A percentile compares a stretch with the other conserved stretches of the same genome.
These are phyloP conservation scores for Phialemonium atrogriseum DNA, from an alignment of 2,329 filamentous ascomycete species.

Conservation along the genomic window DNA sequence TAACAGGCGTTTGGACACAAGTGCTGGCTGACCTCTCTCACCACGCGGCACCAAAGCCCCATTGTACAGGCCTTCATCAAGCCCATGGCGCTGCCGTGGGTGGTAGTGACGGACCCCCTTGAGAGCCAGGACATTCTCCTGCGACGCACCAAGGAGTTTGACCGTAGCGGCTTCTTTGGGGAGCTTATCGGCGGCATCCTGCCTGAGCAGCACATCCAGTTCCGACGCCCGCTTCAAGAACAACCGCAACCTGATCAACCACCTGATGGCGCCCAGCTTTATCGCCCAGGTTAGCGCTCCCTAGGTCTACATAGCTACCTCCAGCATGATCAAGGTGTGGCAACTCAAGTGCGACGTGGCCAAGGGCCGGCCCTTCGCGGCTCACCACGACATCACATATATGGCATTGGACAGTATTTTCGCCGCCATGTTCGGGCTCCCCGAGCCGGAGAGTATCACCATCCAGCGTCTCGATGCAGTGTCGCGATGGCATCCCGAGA, in stretches of 20 bases:
- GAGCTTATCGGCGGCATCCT: slow-evolving; percentile 22
- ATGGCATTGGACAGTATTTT: slow-evolving; percentile 23
- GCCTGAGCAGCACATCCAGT: slow-evolving; percentile 23
- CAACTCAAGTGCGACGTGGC: slow-evolving; percentile 20
- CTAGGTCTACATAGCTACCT: slow-evolving; percentile 20
- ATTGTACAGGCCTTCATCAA: slow-evolving; percentile 38
- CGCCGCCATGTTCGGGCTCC: slow-evolving; percentile 19
- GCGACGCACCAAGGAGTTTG: slow-evolving; percentile 34
- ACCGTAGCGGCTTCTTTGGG: slow-evolving; percentile 26
- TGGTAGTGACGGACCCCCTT: slow-evolving; percentile 33
- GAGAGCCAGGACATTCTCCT: slow-evolving; percentile 36
- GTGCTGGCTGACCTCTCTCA: slow-evolving; percentile 22
- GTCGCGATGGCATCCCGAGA: slow-evolving; percentile 4
- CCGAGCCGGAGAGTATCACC: slow-evolving; percentile 16
- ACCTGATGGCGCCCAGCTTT: slow-evolving; percentile 28
- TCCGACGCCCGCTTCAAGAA: slow-evolving; percentile 21
- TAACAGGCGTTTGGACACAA: slow-evolving; percentile 4
- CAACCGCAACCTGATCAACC: slow-evolving; percentile 25
- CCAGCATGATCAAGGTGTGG: slow-evolving; percentile 25
- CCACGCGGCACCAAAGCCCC: slow-evolving; percentile 24
- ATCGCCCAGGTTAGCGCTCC: slow-evolving; percentile 23
- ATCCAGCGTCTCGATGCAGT: slow-evolving; percentile 13
- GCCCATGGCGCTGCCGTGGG: slow-evolving; percentile 31
- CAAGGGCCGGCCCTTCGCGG: slow-evolving; percentile 20
- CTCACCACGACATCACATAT: slow-evolving; percentile 21